Conservation (phyloP, 1,284 basidiomycete genomes). For the Sporisorium graminicola region DNA sequence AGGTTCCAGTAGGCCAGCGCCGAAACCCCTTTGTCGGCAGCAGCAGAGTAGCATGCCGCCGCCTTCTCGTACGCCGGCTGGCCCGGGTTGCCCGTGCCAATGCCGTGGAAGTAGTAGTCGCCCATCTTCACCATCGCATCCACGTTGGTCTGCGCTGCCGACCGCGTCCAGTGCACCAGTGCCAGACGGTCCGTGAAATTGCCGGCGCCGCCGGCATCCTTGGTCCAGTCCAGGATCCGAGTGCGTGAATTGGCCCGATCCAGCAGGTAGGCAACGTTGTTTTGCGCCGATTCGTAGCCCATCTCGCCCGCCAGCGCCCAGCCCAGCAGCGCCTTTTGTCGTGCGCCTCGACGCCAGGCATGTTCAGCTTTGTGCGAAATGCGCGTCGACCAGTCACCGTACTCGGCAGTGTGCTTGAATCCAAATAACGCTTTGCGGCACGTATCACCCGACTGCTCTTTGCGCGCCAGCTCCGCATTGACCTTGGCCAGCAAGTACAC, state of each 20-base stretch:
- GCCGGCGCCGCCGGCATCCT: slow-evolving; percentile 12
- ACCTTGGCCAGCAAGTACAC: slow-evolving; percentile 54
- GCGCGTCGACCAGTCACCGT: slow-evolving; percentile 66
- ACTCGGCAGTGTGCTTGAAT: slow-evolving; percentile 59
- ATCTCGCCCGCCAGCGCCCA: slow-evolving; percentile 89
- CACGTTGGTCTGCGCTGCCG: slow-evolving; percentile 90
- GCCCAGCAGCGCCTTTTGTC: slow-evolving; percentile 57
- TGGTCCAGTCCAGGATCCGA: slow-evolving; percentile 18
- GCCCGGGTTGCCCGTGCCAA: slow-evolving; percentile 71
- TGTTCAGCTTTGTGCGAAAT: slow-evolving; percentile 63
- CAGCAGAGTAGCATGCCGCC: slow-evolving; percentile 90
- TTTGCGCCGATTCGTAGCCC: slow-evolving; percentile 92
- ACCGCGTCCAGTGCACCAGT: slow-evolving; percentile 91
- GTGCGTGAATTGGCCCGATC: slow-evolving; percentile 75
- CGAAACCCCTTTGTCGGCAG: slow-evolving; percentile 86
- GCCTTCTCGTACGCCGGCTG: slow-evolving; percentile 83
- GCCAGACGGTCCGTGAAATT: slow-evolving; percentile 78
- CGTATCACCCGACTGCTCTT: slow-evolving; percentile 32
- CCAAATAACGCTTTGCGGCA: slow-evolving; percentile 51
- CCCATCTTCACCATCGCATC: slow-evolving; percentile 91
- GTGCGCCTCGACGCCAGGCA: slow-evolving; percentile 62
- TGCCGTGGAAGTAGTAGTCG: slow-evolving; percentile 87
- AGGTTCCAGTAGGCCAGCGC: slow-evolving; percentile 98
- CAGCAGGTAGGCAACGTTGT: slow-evolving; percentile 91
- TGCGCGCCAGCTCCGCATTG: slow-evolving; percentile 45